Conservation (phyloP, 202 grass and related monocot species). For the Schoenoplectus triqueter region DNA sequence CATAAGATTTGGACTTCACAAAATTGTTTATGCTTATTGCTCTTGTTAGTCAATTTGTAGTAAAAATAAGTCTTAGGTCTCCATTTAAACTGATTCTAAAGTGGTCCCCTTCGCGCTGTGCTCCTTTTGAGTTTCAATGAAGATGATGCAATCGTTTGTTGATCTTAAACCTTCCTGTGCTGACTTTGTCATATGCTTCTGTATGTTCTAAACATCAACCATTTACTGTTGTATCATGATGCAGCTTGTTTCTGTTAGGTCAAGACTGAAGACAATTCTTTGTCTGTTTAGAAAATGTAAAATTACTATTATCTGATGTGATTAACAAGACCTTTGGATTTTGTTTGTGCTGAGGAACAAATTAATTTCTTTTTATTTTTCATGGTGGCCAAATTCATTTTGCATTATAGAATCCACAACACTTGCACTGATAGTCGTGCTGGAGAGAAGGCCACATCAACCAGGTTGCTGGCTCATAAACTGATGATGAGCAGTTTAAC, state of each 20-base stretch:
- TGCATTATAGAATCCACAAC: neutral
- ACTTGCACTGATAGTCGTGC: no score
- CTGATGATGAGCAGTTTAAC: no score
- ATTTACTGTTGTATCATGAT: slow-evolving; percentile 1
- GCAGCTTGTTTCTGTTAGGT: neutral
- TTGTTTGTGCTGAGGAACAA: neutral
- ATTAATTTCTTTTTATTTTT: neutral
- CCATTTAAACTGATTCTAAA: neutral
- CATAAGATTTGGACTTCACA: neutral
- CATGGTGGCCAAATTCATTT: neutral
- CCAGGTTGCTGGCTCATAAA: no score
- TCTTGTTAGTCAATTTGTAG: neutral
- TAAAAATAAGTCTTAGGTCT: neutral
- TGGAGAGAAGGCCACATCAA: no score
- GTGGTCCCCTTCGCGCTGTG: neutral
- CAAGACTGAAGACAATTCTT: neutral
- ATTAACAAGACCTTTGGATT: neutral
- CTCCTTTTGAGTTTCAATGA: no score
- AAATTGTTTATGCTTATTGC: neutral
- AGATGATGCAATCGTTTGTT: no score
- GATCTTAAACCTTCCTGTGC: neutral
- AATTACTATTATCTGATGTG: neutral
- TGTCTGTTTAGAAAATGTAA: neutral
- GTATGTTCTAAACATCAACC: neutral
- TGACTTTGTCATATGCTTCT: neutral